Evolutionary conservation across 352 stramenopile species (phyloP).

Genomic region (Pythium chondricola): DNA sequence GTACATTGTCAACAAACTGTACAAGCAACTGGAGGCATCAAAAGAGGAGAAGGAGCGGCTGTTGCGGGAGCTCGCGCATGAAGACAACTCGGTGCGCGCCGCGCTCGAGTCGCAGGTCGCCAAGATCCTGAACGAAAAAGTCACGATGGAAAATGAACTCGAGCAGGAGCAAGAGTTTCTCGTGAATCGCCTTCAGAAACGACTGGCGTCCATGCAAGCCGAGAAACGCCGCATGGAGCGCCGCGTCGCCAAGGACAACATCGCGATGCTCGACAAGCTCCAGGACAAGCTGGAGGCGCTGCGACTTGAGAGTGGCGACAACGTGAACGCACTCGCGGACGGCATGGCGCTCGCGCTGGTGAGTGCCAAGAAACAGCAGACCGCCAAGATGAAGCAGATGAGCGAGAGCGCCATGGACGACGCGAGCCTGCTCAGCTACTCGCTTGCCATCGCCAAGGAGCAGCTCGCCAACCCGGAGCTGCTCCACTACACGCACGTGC

Average conservation of each 20-base stretch:
- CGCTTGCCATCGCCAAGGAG: constrained; percentile 25
- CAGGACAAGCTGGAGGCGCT: constrained; percentile 57
- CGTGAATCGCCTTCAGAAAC: constrained; percentile 82
- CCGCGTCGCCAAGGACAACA: constrained; percentile 68
- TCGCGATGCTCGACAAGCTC: constrained; percentile 62
- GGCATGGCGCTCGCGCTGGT: constrained; percentile 34
- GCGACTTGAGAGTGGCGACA: constrained; percentile 43
- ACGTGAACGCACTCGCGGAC: constrained; percentile 55
- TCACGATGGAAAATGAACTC: constrained; percentile 81
- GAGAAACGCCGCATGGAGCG: constrained; percentile 73
- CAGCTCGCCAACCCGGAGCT: constrained; percentile 37
- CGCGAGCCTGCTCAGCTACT: constrained; percentile 37
- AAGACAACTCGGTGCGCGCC: constrained; percentile 55
- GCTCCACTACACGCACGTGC: constrained; percentile 64
- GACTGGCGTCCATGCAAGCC: constrained; percentile 53
- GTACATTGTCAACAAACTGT: constrained; percentile 90
- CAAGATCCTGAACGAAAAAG: constrained; percentile 80
- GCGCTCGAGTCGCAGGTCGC: constrained; percentile 74
- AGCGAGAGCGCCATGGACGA: constrained; percentile 58
- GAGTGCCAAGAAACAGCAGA: constrained; percentile 23
- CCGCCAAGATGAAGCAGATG: constrained; percentile 45
- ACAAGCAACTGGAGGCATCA: constrained; percentile 74
- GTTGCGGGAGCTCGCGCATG: constrained; percentile 54
- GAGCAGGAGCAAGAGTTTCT: constrained; percentile 87
- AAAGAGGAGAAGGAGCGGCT: constrained; percentile 65